Evolutionary conservation across 1,139 yeast species (phyloP), one percentile per base, ranked within the genome.

Genomic region (Yamadazyma trypodendri): DNA sequence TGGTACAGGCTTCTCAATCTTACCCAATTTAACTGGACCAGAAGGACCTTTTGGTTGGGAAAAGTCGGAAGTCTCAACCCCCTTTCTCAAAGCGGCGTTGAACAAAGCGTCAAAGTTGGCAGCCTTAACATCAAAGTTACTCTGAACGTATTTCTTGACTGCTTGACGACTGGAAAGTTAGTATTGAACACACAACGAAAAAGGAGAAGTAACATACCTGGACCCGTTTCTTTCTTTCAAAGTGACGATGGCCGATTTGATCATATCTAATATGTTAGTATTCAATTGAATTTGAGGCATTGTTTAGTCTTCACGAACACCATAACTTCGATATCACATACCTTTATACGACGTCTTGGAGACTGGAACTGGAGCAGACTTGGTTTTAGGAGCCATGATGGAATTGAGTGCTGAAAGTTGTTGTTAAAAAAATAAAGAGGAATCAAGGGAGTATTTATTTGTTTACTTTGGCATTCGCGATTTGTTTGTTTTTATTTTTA

Each of bases 21-120:
- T 48, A 31, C 40, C 45, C 48, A 80, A 62, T 63, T 82, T 82
- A 48, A 82, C 79, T 22, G 88, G 84, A 32, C 89, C 89, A 21
- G 86, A 78, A 14, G 88, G 80, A 43, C 96, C 96, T 70, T 87
- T 88, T 58, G 96, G 96, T 65, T 86, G 96, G 34, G 77, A 62
- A 53, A 89, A 84, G 39, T 79, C 85, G 37, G 88, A 95, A 20
- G 77, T 61, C 41, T 76, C 81, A 45, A 88, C 94, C 44, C 95
- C 95, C 59, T 81, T 84, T 69, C 83, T 81, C 55, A 88, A 71
- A 25, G 96, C 92, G 36, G 76, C 56, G 61, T 87, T 88, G 72
- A 88, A 84, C 49, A 81, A 77, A 37, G 82, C 66, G 56, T 87
- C 95, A 57, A 87, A 88, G 59, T 78, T 82, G 40, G 74, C 52